Evolutionary conservation across 1,284 basidiomycete species (phyloP).

Genomic region (Boletellus dicymbophilus): DNA sequence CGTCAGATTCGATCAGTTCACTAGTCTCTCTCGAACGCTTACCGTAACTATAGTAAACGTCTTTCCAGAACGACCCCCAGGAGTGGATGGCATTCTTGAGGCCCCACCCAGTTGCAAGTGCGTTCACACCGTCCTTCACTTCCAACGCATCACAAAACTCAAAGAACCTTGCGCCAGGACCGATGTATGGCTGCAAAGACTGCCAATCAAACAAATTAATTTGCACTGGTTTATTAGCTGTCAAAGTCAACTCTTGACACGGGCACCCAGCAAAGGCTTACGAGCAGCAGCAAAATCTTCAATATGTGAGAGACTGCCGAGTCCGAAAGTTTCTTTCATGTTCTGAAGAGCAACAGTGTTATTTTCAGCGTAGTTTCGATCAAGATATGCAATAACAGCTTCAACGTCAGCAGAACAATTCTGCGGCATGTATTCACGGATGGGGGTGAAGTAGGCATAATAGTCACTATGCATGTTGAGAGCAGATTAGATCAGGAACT

Average conservation of each 20-base stretch:
- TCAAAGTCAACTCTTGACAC: background rate
- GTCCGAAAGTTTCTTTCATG: conserved; percentile 59
- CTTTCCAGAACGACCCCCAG: conserved; percentile 58
- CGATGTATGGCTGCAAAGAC: conserved; percentile 36
- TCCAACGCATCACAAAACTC: conserved; percentile 75
- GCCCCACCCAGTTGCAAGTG: conserved; percentile 61
- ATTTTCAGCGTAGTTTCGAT: conserved; percentile 50
- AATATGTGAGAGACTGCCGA: conserved; percentile 55
- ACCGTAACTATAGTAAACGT: conserved; percentile 38
- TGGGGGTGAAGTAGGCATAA: conserved; percentile 73
- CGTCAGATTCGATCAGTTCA: background rate
- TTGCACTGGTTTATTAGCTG: conserved; percentile 40
- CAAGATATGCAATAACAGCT: conserved; percentile 63
- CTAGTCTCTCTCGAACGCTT: conserved; percentile 10
- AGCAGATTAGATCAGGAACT: background rate
- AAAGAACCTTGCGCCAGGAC: conserved; percentile 49
- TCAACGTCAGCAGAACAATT: conserved; percentile 76
- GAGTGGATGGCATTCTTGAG: conserved; percentile 59
- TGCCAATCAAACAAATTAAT: conserved; percentile 56
- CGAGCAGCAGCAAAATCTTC: conserved; percentile 68
- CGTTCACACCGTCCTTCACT: conserved; percentile 60
- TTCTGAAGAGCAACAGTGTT: conserved; percentile 46
- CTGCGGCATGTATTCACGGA: conserved; percentile 65
- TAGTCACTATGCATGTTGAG: conserved; percentile 45
- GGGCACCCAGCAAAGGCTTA: conserved; percentile 12